Percentiles rank a stretch among this genome's conserved stretches.
phyloP scores from a whole-genome alignment of 73 alveolate genomes.

The Stentor coeruleus region DNA sequence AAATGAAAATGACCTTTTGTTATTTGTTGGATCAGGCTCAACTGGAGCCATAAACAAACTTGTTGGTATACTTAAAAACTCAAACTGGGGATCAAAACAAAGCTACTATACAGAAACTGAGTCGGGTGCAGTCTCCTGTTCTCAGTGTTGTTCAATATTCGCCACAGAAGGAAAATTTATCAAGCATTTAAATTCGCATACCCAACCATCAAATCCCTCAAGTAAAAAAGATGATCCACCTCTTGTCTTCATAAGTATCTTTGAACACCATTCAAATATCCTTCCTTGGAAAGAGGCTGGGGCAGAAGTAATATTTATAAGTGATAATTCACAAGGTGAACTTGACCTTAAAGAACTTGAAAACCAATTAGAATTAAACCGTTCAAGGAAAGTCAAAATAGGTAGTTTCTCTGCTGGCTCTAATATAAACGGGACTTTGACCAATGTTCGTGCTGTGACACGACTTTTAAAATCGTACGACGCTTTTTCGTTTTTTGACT shows the following conservation, averaged over 20 bases:
- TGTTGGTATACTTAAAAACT: conserved; percentile 7
- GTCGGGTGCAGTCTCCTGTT: background rate
- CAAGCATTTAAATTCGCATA: background rate
- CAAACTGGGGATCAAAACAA: conserved; percentile 8
- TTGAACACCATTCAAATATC: conserved; percentile 84
- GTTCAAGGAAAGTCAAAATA: conserved; percentile 50
- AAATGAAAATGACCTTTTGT: conserved; percentile 75
- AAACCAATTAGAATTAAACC: conserved; percentile 25
- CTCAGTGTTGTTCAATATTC: background rate
- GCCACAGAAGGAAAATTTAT: background rate
- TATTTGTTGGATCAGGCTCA: conserved; percentile 83
- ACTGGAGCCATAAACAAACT: conserved; percentile 43
- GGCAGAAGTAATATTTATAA: conserved; percentile 54
- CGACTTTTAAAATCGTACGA: conserved; percentile 58
- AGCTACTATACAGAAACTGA: background rate
- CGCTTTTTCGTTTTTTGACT: conserved; percentile 85
- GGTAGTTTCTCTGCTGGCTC: conserved; percentile 88
- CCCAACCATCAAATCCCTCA: background rate
- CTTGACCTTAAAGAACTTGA: conserved; percentile 53
- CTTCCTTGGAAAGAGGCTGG: conserved; percentile 94
- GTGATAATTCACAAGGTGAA: conserved; percentile 50
- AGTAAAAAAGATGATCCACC: background rate
- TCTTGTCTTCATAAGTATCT: conserved; percentile 67
- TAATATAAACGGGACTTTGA: conserved; percentile 77
- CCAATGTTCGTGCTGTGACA: conserved; percentile 71